phyloP scores from a whole-genome alignment of 2,329 filamentous ascomycete species.

The Microdochium nivale region DNA sequence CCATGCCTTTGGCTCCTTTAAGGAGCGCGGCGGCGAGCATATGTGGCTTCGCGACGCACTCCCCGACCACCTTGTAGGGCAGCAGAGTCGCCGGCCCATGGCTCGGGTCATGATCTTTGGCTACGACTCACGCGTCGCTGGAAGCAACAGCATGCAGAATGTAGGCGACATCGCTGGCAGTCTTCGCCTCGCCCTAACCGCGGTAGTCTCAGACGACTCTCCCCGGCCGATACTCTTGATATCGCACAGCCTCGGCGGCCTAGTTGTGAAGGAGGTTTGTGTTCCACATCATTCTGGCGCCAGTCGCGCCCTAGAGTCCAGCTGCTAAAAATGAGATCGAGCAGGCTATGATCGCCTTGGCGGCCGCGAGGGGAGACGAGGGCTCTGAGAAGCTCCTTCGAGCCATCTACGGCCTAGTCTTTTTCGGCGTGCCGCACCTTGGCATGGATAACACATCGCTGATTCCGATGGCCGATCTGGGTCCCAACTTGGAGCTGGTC shows the following conservation, averaged over 20 bases:
- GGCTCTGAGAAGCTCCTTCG: not conserved
- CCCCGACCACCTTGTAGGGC: conserved; percentile 8
- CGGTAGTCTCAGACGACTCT: too few relatives aligned
- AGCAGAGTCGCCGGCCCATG: not conserved
- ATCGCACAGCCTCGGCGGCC: conserved; percentile 11
- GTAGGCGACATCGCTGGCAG: conserved; percentile 7
- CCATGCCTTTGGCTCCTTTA: conserved; percentile 22
- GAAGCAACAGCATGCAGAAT: conserved; percentile 10
- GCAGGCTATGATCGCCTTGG: not conserved
- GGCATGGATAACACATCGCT: not conserved
- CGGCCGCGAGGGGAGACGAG: not conserved
- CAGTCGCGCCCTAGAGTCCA: too few relatives aligned
- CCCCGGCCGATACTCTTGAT: conserved; percentile 8
- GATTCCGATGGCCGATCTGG: not conserved
- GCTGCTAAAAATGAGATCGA: too few relatives aligned
- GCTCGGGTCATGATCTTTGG: conserved; percentile 18
- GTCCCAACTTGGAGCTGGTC: not conserved
- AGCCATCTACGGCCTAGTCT: not conserved
- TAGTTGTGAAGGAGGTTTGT: conserved; percentile 12
- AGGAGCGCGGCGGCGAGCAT: conserved; percentile 10
- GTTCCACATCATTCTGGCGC: too few relatives aligned
- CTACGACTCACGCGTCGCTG: conserved; percentile 11
- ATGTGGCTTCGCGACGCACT: conserved; percentile 22
- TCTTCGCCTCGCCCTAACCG: conserved; percentile 2
- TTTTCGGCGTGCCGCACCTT: not conserved